Percentiles rank a stretch among this genome's conserved stretches.
These are phyloP conservation scores for Globisporangium emineosum DNA, from an alignment of 352 stramenopile species.

Conservation along the genomic window DNA sequence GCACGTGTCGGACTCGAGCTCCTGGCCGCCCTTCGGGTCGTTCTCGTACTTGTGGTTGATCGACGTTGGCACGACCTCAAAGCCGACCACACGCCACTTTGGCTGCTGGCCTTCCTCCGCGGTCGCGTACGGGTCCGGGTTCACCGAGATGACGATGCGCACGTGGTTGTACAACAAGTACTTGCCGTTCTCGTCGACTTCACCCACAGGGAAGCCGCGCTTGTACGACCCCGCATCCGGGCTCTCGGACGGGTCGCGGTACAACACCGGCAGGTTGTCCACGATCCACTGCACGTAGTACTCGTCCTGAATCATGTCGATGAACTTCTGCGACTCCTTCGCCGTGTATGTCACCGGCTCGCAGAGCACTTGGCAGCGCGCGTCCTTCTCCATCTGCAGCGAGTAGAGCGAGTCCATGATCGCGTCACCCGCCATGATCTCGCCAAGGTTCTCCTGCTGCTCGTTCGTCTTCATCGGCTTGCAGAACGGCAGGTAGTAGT, in stretches of 20 bases:
- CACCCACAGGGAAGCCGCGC: slow-evolving; percentile 92
- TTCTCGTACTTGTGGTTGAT: slow-evolving; percentile 92
- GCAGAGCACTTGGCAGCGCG: slow-evolving; percentile 89
- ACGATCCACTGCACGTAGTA: slow-evolving; percentile 95
- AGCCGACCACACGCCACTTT: slow-evolving; percentile 93
- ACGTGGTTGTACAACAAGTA: slow-evolving; percentile 99
- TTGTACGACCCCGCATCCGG: slow-evolving; percentile 78
- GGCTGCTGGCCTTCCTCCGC: slow-evolving; percentile 36
- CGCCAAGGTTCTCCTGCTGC: slow-evolving; percentile 90
- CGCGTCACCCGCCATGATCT: slow-evolving; percentile 90
- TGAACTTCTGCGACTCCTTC: slow-evolving; percentile 80
- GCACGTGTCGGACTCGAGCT: slow-evolving; percentile 80
- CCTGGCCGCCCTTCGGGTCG: slow-evolving; percentile 72
- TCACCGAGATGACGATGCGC: slow-evolving; percentile 92
- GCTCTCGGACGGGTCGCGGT: slow-evolving; percentile 71
- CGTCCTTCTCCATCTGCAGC: slow-evolving; percentile 88
- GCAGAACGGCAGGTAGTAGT: slow-evolving; percentile 97
- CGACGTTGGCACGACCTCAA: slow-evolving; percentile 95
- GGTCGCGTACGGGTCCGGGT: slow-evolving; percentile 77
- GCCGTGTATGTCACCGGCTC: slow-evolving; percentile 81
- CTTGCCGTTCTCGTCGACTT: slow-evolving; percentile 86
- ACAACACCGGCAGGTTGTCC: slow-evolving; percentile 90
- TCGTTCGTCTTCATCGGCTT: slow-evolving; percentile 75
- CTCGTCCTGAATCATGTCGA: slow-evolving; percentile 92
- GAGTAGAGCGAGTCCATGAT: slow-evolving; percentile 91